Base-by-base conservation (phyloP, 148 eudicot genomes). In the Rhododendron williamsianum region DNA sequence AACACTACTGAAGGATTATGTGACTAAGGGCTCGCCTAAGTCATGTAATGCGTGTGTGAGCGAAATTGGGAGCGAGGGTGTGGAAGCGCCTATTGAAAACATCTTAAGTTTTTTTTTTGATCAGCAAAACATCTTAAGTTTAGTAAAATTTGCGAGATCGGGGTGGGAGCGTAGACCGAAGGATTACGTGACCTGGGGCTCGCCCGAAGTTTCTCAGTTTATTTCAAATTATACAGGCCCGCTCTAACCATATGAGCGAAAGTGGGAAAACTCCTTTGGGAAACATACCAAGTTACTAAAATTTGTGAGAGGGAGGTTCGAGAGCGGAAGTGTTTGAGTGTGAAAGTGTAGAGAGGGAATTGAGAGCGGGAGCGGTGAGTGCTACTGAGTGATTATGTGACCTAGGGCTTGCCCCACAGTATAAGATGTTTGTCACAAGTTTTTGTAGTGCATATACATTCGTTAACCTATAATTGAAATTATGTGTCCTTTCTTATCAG, bases 401-500 rank as follows among this genome's bases (percentile, higher is more conserved):
- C 25, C 69, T 2, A 2, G 69, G 27, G 69, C 69, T 60, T 1
- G 27, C 69, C 10, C 10, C 11, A 60, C 9, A 21, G 27, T 60
- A 21, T 23, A 6, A 60, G 8, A 8, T 60, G 30, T 65, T 65
- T n/a, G 11, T 65, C 71, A 65, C 71, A 8, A 9, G 4, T 65
- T 65, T 63, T 23, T n/a, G 12, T n/a, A n/a, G 30, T 65, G 27
- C 30, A 9, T 65, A 65, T n/a, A 9, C 30, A 65, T 65, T 65
- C 0, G 30, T 23, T n/a, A 2, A 9, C 71, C 71, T 23, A 8
- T n/a, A 65, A 65, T 65, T 7, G 30, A n/a, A 65, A 65, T 7
- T 9, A 2, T 65, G 71, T 0, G 23, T 65, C 30, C 71, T 63
- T 63, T 23, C 71, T 9, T n/a, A n/a, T 65, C 0, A 93, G 99